A percentile compares a stretch with the other conserved stretches of the same genome.
phyloP scores from a whole-genome alignment of 768 basidiomycete genomes.

The Amanita exitialis region DNA sequence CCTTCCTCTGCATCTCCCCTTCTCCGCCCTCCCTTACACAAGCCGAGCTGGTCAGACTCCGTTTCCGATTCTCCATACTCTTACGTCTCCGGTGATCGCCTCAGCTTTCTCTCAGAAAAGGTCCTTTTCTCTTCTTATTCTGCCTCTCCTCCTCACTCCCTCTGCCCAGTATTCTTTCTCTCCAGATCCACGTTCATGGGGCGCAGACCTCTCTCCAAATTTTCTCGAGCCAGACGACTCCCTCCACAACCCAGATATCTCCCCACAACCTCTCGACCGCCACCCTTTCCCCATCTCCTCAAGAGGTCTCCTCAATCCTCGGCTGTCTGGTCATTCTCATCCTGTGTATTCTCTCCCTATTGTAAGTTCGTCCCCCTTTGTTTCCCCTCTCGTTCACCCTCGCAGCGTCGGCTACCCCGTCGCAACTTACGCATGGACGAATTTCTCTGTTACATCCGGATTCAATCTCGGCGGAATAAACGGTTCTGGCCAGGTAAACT shows the following conservation, averaged over 20 bases:
- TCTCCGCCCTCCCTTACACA: conserved; percentile 23
- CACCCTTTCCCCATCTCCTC: conserved; percentile 38
- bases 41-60: conserved; percentile 31
- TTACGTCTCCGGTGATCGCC: conserved; percentile 26
- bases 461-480: conserved; percentile 51
- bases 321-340: conserved; percentile 57
- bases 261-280: conserved; percentile 16
- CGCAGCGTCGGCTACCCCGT: conserved; percentile 40
- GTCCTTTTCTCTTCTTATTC: conserved; percentile 16
- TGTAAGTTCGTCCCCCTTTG: conserved; percentile 37
- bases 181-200: conserved; percentile 60
- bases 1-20: conserved; percentile 21
- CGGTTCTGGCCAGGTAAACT: conserved; percentile 47
- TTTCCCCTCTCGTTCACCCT: neutral
- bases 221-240: conserved; percentile 59
- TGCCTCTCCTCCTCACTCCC: neutral
- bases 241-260: conserved; percentile 54
- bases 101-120: conserved; percentile 35
- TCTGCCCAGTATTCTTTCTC: conserved; percentile 46
- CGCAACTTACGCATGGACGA: conserved; percentile 2
- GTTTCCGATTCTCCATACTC: conserved; percentile 30
- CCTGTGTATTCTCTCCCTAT: conserved; percentile 37
- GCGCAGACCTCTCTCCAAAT: conserved; percentile 44
- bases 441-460: conserved; percentile 9
- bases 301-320: conserved; percentile 61